Evolutionary conservation across 2,329 filamentous ascomycete genomes (phyloP), one percentile per base, ranked within the genome.

Genomic region (Teratosphaeria viscida): DNA sequence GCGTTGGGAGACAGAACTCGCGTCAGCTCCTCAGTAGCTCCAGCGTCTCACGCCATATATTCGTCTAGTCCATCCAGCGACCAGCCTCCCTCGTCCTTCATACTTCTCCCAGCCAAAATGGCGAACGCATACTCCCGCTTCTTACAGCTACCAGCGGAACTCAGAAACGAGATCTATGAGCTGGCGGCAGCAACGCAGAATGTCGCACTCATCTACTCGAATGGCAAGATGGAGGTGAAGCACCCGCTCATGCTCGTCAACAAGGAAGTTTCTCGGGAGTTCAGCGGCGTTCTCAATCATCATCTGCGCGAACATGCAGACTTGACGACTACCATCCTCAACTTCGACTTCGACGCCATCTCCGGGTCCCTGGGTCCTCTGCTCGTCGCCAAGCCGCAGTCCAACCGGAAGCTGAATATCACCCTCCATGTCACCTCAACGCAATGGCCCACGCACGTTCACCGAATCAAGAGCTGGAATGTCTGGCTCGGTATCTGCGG

Each of bases 131-230:
- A 8, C 19, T 49, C 43, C 43, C 16, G 19, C 26, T 39, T 61
- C n/a, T 39, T 59, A 4, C 6, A 52, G 11, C 57, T 62, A 3
- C 60, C 60, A 6, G 60, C 49, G 19, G 60, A 62, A 43, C 57
- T 60, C 16, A 26, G 52, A 14, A 62, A 58, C 52, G 27, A 56
- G n/a, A 54, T 60, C 53, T 60, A 54, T 43, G 58, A 58, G 26
- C 56, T 43, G 16, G 43, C 60, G 7, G 60, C 60, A n/a, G 3
- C 43, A n/a, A 23, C 43, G 11, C 16, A 49, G 19, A n/a, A 49
- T 3, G 23, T 10, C 1, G 43, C 43, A 8, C n/a, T 49, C 5
- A n/a, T 49, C 19, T n/a, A 19, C n/a, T 23, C 43, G 5, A 23
- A 49, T 19, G 43, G 16, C n/a, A 19, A 49, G 19, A 49, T 49